Conservation (phyloP, 495 filamentous ascomycete genomes). For the Pyrenula aspistea region DNA sequence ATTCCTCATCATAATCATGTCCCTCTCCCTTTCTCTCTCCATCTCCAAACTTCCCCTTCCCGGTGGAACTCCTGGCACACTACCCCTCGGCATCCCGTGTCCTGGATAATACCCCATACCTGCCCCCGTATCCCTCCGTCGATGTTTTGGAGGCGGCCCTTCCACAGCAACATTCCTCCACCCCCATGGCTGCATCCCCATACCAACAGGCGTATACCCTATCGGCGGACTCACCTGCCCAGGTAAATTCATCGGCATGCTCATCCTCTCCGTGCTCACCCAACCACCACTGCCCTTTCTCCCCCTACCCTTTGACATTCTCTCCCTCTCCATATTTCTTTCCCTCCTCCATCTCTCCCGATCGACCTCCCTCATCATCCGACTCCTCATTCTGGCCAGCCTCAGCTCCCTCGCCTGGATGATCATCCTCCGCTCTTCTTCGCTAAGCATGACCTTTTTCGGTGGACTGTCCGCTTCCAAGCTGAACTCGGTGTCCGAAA, state of each 20-base stretch:
- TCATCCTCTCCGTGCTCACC: background rate
- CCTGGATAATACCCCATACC: background rate
- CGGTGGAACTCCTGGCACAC: background rate
- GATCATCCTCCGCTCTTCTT: background rate
- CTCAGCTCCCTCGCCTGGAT: background rate
- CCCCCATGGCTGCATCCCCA: background rate
- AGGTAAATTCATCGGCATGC: background rate
- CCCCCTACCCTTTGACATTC: background rate
- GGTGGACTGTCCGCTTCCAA: background rate
- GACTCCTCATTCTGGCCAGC: background rate
- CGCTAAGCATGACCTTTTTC: background rate
- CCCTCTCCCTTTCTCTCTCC: background rate
- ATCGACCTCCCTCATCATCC: background rate
- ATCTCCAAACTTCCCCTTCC: background rate
- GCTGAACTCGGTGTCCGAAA: background rate
- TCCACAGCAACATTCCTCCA: background rate
- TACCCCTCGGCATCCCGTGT: background rate
- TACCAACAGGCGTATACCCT: background rate
- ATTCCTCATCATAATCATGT: background rate
- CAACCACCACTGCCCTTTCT: background rate
- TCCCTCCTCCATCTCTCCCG: background rate
- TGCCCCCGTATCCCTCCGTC: background rate
- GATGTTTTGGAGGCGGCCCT: background rate
- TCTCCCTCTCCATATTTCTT: background rate
- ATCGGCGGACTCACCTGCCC: background rate